Base-by-base conservation (phyloP, 78 protist species). In the Pigoraptor vietnamica region DNA sequence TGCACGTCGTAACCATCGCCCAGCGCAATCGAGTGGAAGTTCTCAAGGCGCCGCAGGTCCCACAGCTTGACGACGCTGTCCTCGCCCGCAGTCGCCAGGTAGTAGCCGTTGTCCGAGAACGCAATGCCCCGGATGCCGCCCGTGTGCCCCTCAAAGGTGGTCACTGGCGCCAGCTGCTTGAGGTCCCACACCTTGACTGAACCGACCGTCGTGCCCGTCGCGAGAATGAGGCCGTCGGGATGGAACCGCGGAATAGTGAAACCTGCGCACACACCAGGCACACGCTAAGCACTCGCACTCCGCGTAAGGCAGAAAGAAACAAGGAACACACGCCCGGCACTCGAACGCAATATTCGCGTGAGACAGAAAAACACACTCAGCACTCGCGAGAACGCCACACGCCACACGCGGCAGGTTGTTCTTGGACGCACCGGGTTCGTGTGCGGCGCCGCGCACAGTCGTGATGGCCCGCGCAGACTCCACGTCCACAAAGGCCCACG, bases 181-280 rank as follows among this genome's bases (percentile, higher is more conserved):
- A 97, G 40, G 81, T 95, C 97, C 96, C 94, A 95, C 33, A 96
- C 81, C 29, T 88, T 32, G 36, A 97, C 92, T 10, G 83, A 19
- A 33, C 39, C 23, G 81, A 88, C 94, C 6, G 0, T 89, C 10
- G 91, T 24, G 36, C 96, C 99, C n/a, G 95, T 37, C n/a, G 94
- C 99, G 1, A 96, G 38, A 38, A 98, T 40, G 36, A 94, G 40
- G 23, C 99, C 99, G 89, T 98, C 99, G 23, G 99, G 99, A 87
- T 98, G 99, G 87, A 96, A 91, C 21, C 10, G 90, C 0, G 89
- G 38, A 38, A 23, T 0, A 35, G 35, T 83, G 39, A 83, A 10
- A 19, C 87, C 38, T 35, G 6, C 38, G 19, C n/a, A n/a, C n/a
- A n/a, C n/a, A n/a, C n/a, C n/a, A n/a, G n/a, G n/a, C n/a, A n/a